These are phyloP conservation scores for Claviceps sp. DNA, from an alignment of 2,329 filamentous ascomycete genomes.

Conservation along the genomic window DNA sequence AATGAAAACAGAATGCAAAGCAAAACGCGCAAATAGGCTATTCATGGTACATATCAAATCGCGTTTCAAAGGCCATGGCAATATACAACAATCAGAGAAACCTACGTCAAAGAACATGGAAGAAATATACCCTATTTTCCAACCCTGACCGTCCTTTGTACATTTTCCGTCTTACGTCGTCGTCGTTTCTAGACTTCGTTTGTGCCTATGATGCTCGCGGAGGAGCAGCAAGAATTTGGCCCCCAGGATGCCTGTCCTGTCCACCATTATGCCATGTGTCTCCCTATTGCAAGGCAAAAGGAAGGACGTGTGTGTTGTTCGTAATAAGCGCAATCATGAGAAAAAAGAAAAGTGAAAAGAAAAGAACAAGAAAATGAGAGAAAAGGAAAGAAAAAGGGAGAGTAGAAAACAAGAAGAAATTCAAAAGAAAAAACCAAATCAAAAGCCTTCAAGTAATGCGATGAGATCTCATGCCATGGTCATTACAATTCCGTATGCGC, in stretches of 20 bases:
- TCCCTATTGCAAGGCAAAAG: constrained; percentile 1
- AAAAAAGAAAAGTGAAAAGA: constrained; percentile 17
- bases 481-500: constrained; percentile 24
- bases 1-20: too few relatives aligned
- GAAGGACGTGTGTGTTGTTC: constrained; percentile 6
- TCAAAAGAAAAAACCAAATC: constrained; percentile 11
- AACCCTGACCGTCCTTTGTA: background rate
- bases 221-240: background rate
- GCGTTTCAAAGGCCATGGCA: too few relatives aligned
- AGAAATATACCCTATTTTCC: constrained; percentile 3
- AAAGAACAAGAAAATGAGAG: constrained; percentile 3
- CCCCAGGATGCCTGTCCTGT: constrained; percentile 6
- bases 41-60: too few relatives aligned
- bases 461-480: constrained; percentile 13
- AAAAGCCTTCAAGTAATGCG: constrained; percentile 19
- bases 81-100: too few relatives aligned
- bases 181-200: constrained; percentile 4
- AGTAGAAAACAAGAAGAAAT: too few relatives aligned
- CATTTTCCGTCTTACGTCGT: background rate
- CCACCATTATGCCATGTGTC: constrained; percentile 1
- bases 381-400: constrained; percentile 18
- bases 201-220: constrained; percentile 7
- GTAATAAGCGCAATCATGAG: constrained; percentile 19
- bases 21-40: too few relatives aligned
- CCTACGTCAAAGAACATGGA: background rate